Conservation (phyloP, 345 rosid genomes). For the Eucalyptus marginata region DNA sequence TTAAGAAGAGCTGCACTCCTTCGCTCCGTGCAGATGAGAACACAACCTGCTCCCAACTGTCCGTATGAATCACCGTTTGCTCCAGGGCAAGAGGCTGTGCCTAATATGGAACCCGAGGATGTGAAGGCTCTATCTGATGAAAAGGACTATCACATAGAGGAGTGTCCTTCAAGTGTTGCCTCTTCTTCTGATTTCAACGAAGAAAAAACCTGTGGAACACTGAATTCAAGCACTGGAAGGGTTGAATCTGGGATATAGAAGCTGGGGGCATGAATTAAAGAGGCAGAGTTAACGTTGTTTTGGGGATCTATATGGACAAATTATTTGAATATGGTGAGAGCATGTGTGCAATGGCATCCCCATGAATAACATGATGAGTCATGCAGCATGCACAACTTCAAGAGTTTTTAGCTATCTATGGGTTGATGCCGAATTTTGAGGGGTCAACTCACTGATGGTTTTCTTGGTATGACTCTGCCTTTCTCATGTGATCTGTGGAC, state of each 20-base stretch:
- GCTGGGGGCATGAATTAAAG: neutral
- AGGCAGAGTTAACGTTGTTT: neutral
- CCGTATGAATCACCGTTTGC: slow-evolving; percentile 29
- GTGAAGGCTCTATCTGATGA: slow-evolving; percentile 60
- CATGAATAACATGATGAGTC: neutral
- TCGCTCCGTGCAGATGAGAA: slow-evolving; percentile 94
- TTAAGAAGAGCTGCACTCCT: slow-evolving; percentile 82
- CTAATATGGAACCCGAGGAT: slow-evolving; percentile 38
- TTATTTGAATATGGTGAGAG: neutral
- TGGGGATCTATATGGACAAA: neutral
- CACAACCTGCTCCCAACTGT: slow-evolving; percentile 46
- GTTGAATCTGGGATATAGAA: neutral
- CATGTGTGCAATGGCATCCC: neutral
- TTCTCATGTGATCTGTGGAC: neutral
- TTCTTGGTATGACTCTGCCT: neutral
- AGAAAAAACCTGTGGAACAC: slow-evolving; percentile 24
- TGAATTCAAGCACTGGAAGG: neutral
- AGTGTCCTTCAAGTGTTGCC: slow-evolving; percentile 27
- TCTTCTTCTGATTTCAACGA: slow-evolving; percentile 23
- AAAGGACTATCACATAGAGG: slow-evolving; percentile 42
- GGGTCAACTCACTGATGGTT: neutral
- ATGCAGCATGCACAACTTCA: neutral
- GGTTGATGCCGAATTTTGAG: neutral
- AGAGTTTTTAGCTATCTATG: neutral
- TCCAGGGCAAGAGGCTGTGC: slow-evolving; percentile 36